phyloP scores from a whole-genome alignment of 164 flowering plant species.

The Umbilicus rupestris region DNA sequence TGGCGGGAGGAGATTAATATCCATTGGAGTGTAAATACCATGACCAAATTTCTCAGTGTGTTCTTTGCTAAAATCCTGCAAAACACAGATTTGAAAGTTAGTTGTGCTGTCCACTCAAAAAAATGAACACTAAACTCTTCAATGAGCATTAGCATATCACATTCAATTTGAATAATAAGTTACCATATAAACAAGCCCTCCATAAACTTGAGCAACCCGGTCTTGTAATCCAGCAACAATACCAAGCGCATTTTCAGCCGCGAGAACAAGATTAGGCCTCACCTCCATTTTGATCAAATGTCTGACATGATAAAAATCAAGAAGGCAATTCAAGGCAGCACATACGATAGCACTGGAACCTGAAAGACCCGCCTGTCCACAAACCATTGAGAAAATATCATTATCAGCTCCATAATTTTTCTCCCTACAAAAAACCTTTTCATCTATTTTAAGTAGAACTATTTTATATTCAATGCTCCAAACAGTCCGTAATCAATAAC shows the following conservation, averaged over 20 bases:
- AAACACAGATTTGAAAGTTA: not conserved
- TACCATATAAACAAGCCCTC: constrained; percentile 97
- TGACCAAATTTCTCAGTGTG: constrained; percentile 72
- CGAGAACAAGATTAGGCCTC: constrained; percentile 80
- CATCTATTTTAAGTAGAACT: not conserved
- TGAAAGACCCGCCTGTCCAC: constrained; percentile 85
- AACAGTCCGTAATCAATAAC: not conserved
- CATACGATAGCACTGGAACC: constrained; percentile 97
- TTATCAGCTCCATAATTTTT: not conserved
- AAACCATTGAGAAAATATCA: constrained; percentile 15
- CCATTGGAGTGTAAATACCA: constrained; percentile 77
- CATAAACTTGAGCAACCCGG: constrained; percentile 95
- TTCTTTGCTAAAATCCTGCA: constrained; percentile 73
- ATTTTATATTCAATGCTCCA: not conserved
- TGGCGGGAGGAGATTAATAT: constrained; percentile 66
- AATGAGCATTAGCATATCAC: not conserved
- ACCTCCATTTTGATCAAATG: constrained; percentile 69
- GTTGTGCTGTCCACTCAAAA: not conserved
- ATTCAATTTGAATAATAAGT: constrained; percentile 6
- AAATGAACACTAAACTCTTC: not conserved
- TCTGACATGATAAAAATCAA: constrained; percentile 79
- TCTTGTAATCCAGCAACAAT: constrained; percentile 98
- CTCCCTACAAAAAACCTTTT: too few species aligned
- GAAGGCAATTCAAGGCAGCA: constrained; percentile 84
- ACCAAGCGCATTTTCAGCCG: constrained; percentile 90